Base-by-base conservation (phyloP, 2,329 filamentous ascomycete species). In the Rhinocladiella mackenziei region DNA sequence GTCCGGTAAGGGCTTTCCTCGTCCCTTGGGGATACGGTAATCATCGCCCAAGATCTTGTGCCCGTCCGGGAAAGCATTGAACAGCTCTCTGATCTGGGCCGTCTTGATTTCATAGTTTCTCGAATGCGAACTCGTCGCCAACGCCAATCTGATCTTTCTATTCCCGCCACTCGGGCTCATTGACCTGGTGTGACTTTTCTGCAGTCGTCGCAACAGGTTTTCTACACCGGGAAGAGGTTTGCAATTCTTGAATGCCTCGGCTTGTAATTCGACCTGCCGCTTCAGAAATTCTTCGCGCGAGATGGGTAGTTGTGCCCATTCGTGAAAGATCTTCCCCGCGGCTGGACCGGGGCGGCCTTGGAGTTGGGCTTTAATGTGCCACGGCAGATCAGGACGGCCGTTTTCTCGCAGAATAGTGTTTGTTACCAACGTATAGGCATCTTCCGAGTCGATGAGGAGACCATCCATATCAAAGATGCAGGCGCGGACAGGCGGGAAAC, bases 391-490 rank as follows among this genome's bases (percentile, higher is more conserved):
- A 1, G 86, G 84, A 37, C 80, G 80, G 58, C 75, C 77, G 65
- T 92, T 87, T 61, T 84, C 81, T 44, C 75, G 73, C 28, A 98
- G 81, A 26, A 97, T 77, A 17, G 80, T 73, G 68, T 98, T 96
- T 50, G 89, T 84, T 66, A 86, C 84, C 18, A 78, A 63, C 0
- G 88, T 92, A 73, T 97, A 97, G 46, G 80, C 72, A 61, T 97
- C 92, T 72, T 97, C 92, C 23, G 86, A 89, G 67, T 97, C 83
- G 62, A 98, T 85, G 14, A 98, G 79, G 25, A 98, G 83, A 49
- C 92, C 92, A 67, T 98, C 92, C 89, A 97, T 96, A 73, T 98
- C 92, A 65, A 98, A 97, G 54, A 98, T 82, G 67, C 89, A 96
- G 56, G 91, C 92, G 57, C 89, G 79, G 47, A 97, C 76, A 34